Evolutionary conservation across 768 basidiomycete genomes (phyloP).

Genomic region (Boletus huronensis): DNA sequence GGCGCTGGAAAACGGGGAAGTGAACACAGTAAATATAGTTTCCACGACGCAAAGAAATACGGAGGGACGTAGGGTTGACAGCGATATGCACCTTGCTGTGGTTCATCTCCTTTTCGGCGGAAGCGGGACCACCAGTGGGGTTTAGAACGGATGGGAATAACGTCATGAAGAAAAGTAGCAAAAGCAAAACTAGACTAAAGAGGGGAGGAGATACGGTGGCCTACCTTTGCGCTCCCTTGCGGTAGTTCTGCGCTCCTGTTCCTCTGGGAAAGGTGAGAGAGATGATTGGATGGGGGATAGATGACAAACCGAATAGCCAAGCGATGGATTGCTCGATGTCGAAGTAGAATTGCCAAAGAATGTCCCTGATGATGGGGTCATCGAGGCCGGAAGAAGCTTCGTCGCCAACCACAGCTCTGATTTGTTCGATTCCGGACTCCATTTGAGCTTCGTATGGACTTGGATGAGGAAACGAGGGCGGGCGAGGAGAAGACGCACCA

Average conservation of each 20-base stretch:
- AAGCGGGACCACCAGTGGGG: constrained; percentile 34
- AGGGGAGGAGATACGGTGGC: constrained; percentile 35
- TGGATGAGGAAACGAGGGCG: constrained; percentile 3
- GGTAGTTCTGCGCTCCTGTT: constrained; percentile 57
- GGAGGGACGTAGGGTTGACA: constrained; percentile 28
- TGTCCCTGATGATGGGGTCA: constrained; percentile 71
- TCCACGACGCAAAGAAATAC: constrained; percentile 10
- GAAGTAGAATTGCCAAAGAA: constrained; percentile 86
- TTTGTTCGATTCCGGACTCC: constrained; percentile 63
- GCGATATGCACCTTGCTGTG: constrained; percentile 59
- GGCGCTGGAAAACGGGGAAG: constrained; percentile 19
- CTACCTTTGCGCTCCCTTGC: constrained; percentile 84
- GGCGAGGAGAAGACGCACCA: constrained; percentile 42
- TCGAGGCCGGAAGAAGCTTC: constrained; percentile 63
- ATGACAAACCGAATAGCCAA: constrained; percentile 66
- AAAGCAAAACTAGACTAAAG: constrained; percentile 36
- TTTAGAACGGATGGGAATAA: constrained; percentile 28
- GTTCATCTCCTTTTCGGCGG: constrained; percentile 34
- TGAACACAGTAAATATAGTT: constrained; percentile 22
- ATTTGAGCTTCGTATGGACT: constrained; percentile 52
- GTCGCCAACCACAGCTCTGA: constrained; percentile 65
- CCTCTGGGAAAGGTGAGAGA: constrained; percentile 44
- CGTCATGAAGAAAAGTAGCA: constrained; percentile 31
- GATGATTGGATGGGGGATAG: background rate
- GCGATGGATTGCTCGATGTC: constrained; percentile 73